Conservation (phyloP, 225 moss, liverwort and hornwort genomes). For the Asterella californica region DNA sequence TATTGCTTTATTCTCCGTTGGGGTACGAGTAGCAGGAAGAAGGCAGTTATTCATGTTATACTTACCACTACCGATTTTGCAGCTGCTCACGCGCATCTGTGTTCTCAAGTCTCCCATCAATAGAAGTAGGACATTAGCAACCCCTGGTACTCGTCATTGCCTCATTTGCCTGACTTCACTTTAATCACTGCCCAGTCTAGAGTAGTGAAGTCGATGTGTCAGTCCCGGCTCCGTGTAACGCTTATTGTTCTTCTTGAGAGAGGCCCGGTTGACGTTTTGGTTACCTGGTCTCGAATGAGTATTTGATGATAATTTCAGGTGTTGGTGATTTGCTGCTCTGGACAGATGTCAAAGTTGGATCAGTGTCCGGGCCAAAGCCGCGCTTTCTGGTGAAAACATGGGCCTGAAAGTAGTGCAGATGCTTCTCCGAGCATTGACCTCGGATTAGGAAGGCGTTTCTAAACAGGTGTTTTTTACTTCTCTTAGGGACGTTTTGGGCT, state of each 20-base stretch:
- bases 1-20: neutral
- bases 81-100: neutral
- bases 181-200: neutral
- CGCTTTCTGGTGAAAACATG: too few species aligned
- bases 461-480: too few species aligned
- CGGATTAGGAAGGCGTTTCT: too few species aligned
- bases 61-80: neutral
- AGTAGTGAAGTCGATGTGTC: neutral
- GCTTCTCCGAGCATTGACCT: too few species aligned
- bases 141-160: neutral
- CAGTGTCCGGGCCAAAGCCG: too few species aligned
- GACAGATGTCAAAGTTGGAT: too few species aligned
- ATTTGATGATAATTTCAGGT: too few species aligned
- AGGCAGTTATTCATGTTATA: conserved; percentile 3
- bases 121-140: conserved; percentile 3
- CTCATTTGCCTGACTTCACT: neutral
- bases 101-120: neutral
- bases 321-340: too few species aligned
- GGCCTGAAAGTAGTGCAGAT: too few species aligned
- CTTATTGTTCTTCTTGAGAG: neutral
- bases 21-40: neutral
- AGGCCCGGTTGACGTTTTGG: conserved; percentile 7
- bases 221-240: neutral
- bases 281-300: neutral
- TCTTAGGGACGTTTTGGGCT: too few species aligned